Evolutionary conservation across 2,329 filamentous ascomycete species (phyloP), one percentile per base, ranked within the genome.

Genomic region (Diaporthe citri): DNA sequence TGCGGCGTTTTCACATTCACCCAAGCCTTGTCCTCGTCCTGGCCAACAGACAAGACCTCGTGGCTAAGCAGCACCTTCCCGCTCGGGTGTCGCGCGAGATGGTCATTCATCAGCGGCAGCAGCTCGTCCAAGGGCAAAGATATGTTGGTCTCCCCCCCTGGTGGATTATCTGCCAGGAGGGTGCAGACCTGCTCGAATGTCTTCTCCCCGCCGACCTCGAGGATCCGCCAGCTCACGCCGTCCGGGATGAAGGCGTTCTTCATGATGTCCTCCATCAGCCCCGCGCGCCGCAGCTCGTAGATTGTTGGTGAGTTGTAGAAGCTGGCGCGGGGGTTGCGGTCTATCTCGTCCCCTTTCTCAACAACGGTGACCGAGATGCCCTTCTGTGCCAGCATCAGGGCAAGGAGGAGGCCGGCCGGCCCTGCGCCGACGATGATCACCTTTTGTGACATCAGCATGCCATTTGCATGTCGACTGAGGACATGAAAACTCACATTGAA

Each of bases 71-170:
- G 79, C 0, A 88, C 77, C 31, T 81, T 79, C 0, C 83, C 83
- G 6, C 79, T 82, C 0, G 79, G 78, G 55, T 84, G 78, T 9
- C 78, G 79, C 51, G 80, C 76, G 8, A 85, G 79, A 76, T 86
- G 84, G 25, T 80, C 78, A 22, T 85, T 81, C 2, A 89, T 78
- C 1, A 89, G 77, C 46, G 82, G 77, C 4, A 85, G 83, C 1
- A 89, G 80, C 72, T 83, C 79, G 73, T 86, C 84, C 12, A 89
- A 78, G 1, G 86, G 85, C 39, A 88, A 78, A 1, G 85, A 84
- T 0, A 85, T 84, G 81, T 88, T 83, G 43, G 71, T 79, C 77
- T 78, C 73, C 12, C 77, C 66, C 3, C 77, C 77, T 1, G 74
- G 69, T 0, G 70, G 64, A 22, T 77, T 75, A 4, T 76, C 70